Evolutionary conservation across 805 yeast genomes (phyloP).

Genomic region (Metschnikowia rubicola): DNA sequence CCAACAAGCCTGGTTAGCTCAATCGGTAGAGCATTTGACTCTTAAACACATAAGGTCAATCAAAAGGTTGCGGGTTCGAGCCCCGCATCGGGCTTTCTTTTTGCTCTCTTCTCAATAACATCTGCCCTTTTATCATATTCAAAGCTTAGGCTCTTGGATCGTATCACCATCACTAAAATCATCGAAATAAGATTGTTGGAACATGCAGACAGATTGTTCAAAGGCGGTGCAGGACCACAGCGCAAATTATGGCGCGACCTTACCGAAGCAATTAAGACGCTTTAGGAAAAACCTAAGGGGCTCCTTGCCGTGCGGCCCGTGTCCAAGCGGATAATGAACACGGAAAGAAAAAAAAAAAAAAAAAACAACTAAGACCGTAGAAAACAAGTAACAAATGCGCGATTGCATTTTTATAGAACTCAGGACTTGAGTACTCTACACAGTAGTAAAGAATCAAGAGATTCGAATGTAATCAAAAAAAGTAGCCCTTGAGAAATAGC

Average conservation of each 20-base stretch:
- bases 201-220: no score
- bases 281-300: neutral
- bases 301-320: neutral
- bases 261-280: neutral
- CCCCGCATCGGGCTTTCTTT: constrained; percentile 24
- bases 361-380: neutral
- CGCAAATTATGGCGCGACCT: neutral
- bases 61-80: constrained; percentile 26
- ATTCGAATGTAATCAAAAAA: no score
- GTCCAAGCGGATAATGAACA: neutral
- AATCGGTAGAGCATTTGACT: constrained; percentile 25
- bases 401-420: no score
- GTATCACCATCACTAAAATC: neutral
- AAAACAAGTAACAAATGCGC: neutral
- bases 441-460: neutral
- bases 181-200: neutral
- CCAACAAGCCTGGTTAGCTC: constrained; percentile 20
- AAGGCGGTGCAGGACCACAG: no score
- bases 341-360: no score
- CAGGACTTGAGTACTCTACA: no score
- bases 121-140: no score
- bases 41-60: constrained; percentile 22
- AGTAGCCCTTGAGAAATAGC: no score
- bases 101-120: neutral
- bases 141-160: no score